Evolutionary conservation across 345 rosid genomes (phyloP).

Genomic region (Garcia nutans): DNA sequence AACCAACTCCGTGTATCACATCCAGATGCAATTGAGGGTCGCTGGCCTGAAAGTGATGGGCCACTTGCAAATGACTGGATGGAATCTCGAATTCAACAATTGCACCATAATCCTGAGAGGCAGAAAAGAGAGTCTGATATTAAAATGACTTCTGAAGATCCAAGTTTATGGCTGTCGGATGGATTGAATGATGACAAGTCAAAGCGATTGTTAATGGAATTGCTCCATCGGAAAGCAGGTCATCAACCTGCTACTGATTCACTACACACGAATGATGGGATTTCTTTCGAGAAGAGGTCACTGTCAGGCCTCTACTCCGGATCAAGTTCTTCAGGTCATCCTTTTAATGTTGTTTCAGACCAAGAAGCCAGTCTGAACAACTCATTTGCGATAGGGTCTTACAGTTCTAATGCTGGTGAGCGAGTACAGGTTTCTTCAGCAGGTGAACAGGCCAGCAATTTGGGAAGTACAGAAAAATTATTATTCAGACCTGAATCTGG

Average conservation of each 20-base stretch:
- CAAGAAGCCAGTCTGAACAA: constrained; percentile 42
- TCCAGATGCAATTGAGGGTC: constrained; percentile 40
- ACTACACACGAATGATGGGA: constrained; percentile 30
- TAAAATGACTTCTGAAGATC: constrained; percentile 38
- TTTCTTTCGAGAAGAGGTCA: constrained; percentile 34
- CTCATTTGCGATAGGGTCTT: constrained; percentile 44
- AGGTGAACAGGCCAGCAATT: constrained; percentile 29
- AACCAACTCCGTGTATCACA: constrained; percentile 42
- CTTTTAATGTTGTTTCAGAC: constrained; percentile 32
- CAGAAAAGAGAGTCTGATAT: constrained; percentile 44
- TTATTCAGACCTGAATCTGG: constrained; percentile 40
- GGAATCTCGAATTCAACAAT: constrained; percentile 49
- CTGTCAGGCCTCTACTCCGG: constrained; percentile 38
- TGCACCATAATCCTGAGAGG: constrained; percentile 43
- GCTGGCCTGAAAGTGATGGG: constrained; percentile 49
- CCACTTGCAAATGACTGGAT: constrained; percentile 50
- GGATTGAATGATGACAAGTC: constrained; percentile 56
- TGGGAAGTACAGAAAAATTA: constrained; percentile 33
- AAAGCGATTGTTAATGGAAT: constrained; percentile 51
- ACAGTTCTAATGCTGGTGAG: constrained; percentile 45
- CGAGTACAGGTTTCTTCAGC: constrained; percentile 24
- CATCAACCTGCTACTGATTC: constrained; percentile 34
- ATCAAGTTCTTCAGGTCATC: constrained; percentile 36
- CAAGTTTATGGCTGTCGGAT: constrained; percentile 61
- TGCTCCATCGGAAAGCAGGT: constrained; percentile 54